Percentiles rank a stretch among this genome's conserved stretches.
phyloP scores from a whole-genome alignment of 106 monocot species.

The Dendrobium chrysotoxum region DNA sequence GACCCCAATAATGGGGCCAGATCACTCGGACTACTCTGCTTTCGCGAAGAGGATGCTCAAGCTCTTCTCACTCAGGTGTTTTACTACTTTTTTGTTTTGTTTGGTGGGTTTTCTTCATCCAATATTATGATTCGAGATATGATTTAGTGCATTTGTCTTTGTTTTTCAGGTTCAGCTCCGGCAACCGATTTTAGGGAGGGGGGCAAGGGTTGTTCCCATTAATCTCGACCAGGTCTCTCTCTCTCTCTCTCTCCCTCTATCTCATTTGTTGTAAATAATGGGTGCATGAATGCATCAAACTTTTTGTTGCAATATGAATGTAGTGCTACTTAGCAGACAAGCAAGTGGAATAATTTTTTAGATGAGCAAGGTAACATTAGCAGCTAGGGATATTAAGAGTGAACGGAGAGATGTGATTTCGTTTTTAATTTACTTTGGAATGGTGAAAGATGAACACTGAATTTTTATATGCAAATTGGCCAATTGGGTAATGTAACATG shows the following conservation, averaged over 20 bases:
- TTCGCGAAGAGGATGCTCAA: slow-evolving; percentile 88
- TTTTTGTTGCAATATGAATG: background rate
- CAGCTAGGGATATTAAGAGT: background rate
- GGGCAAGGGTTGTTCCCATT: slow-evolving; percentile 95
- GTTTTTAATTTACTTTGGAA: too few relatives aligned
- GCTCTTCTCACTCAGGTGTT: slow-evolving; percentile 73
- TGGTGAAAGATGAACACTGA: too few relatives aligned
- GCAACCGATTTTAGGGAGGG: slow-evolving; percentile 75
- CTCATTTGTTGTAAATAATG: background rate
- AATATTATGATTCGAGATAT: background rate
- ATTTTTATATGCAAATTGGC: too few relatives aligned
- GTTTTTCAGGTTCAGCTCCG: slow-evolving; percentile 62
- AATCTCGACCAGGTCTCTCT: slow-evolving; percentile 82
- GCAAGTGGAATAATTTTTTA: background rate
- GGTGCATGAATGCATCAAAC: background rate
- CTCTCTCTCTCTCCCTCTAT: background rate
- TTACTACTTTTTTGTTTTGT: background rate
- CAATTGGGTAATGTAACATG: too few relatives aligned
- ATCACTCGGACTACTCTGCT: slow-evolving; percentile 90
- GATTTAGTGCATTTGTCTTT: background rate
- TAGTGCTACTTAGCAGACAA: background rate
- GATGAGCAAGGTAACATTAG: background rate
- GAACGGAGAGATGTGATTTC: background rate
- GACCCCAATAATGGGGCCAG: slow-evolving; percentile 67
- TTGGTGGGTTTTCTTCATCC: background rate